A percentile compares a stretch with the other conserved stretches of the same genome.
phyloP scores from a whole-genome alignment of 352 stramenopile species.

The Phytophthora sojae region DNA sequence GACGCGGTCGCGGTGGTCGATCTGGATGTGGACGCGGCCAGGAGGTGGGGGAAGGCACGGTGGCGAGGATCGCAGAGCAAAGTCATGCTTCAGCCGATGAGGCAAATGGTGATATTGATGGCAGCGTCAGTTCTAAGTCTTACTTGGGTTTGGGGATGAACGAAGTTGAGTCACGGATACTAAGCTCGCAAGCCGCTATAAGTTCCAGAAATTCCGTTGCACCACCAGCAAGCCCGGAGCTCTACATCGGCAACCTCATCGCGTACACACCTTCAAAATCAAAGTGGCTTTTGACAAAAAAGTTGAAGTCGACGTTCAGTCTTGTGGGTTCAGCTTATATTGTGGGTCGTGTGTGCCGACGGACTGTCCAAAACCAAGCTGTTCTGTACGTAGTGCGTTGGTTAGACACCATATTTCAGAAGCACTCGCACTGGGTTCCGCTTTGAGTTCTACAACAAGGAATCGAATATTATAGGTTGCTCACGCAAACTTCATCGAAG shows the following conservation, averaged over 20 bases:
- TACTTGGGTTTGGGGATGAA: background rate
- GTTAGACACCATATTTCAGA: slow-evolving; percentile 6
- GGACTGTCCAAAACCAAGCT: background rate
- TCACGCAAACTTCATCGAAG: background rate
- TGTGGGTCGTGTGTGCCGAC: slow-evolving; percentile 3
- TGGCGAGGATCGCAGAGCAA: background rate
- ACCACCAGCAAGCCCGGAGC: background rate
- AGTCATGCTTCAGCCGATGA: background rate
- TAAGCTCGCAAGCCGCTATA: background rate
- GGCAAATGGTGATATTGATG: background rate
- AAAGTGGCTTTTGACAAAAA: slow-evolving; percentile 6
- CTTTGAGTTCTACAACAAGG: slow-evolving; percentile 5
- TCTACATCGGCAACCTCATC: background rate
- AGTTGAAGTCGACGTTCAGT: slow-evolving; percentile 1
- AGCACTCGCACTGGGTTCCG: background rate
- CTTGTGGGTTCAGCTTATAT: slow-evolving; percentile 3
- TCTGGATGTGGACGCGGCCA: background rate
- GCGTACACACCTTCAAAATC: background rate
- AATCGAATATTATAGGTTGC: background rate
- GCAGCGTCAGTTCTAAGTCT: background rate
- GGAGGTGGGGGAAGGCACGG: background rate
- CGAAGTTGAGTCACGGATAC: background rate
- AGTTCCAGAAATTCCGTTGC: background rate
- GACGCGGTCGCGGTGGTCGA: background rate
- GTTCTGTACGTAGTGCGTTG: slow-evolving; percentile 3